phyloP scores from a whole-genome alignment of 1,284 basidiomycete species.

The Sphagnurus paluster region DNA sequence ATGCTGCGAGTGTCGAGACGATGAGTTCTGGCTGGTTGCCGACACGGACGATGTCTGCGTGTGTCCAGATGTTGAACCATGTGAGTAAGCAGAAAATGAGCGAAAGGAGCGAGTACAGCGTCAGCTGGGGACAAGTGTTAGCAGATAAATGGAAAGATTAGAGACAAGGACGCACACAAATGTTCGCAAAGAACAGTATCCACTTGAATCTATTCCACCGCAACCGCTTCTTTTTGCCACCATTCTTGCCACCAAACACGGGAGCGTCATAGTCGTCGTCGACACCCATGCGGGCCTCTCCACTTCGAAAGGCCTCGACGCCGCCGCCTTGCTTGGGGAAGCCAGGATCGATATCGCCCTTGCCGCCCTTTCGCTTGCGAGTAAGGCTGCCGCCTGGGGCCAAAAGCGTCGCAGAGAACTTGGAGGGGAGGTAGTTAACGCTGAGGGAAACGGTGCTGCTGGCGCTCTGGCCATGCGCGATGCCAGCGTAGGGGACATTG shows the following conservation, averaged over 20 bases:
- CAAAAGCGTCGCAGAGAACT: slow-evolving; percentile 45
- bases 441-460: slow-evolving; percentile 38
- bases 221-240: slow-evolving; percentile 40
- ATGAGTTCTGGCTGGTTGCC: slow-evolving; percentile 61
- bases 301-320: slow-evolving; percentile 54
- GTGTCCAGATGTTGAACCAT: slow-evolving; percentile 65
- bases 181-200: slow-evolving; percentile 57
- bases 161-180: slow-evolving; percentile 43
- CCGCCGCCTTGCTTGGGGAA: slow-evolving; percentile 58
- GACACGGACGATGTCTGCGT: slow-evolving; percentile 61
- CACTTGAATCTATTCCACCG: slow-evolving; percentile 75
- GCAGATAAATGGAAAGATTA: slow-evolving; percentile 25
- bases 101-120: slow-evolving; percentile 51
- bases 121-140: slow-evolving; percentile 42
- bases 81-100: slow-evolving; percentile 60
- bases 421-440: slow-evolving; percentile 62
- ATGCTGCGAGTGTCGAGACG: slow-evolving; percentile 57
- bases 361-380: slow-evolving; percentile 32
- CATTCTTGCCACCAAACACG: slow-evolving; percentile 32
- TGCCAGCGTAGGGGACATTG: slow-evolving; percentile 18
- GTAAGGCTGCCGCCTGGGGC: slow-evolving; percentile 41
- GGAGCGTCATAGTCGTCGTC: slow-evolving; percentile 57
- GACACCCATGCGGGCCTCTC: slow-evolving; percentile 49
- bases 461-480: slow-evolving; percentile 8
- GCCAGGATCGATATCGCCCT: slow-evolving; percentile 23